These are phyloP conservation scores for Juglanconis oblonga DNA, from an alignment of 2,329 filamentous ascomycete genomes.

Conservation along the genomic window DNA sequence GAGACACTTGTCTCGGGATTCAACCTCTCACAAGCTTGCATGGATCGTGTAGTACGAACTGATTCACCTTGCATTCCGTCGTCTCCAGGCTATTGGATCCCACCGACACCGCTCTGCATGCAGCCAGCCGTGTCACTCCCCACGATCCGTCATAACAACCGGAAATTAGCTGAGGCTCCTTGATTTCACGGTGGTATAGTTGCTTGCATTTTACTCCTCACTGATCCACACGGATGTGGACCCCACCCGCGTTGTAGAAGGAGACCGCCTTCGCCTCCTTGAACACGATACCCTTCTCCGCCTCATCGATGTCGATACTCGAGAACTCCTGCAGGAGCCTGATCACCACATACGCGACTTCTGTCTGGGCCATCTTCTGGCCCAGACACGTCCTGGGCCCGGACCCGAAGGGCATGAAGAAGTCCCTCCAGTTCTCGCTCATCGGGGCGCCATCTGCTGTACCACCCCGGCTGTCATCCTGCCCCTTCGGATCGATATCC, in stretches of 20 bases:
- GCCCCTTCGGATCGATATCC: neutral
- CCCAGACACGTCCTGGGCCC: constrained; percentile 13
- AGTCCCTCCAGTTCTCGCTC: constrained; percentile 1
- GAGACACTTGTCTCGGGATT: neutral
- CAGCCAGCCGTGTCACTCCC: neutral
- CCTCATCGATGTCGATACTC: neutral
- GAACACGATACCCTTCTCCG: constrained; percentile 1
- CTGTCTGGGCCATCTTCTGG: constrained; percentile 10
- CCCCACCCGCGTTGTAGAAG: constrained; percentile 15
- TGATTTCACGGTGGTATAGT: neutral
- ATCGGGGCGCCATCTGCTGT: neutral
- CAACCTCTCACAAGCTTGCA: neutral
- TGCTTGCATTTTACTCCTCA: neutral
- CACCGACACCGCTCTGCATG: neutral
- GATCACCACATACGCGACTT: constrained; percentile 14
- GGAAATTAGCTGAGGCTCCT: neutral
- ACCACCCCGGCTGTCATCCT: neutral
- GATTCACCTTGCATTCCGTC: neutral
- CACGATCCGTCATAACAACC: too few relatives aligned
- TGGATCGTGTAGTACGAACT: neutral
- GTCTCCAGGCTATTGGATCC: neutral
- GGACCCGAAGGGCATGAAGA: constrained; percentile 17
- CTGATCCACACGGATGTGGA: constrained; percentile 2
- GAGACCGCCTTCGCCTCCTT: constrained; percentile 16
- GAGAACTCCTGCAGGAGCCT: constrained; percentile 15